phyloP scores from a whole-genome alignment of 2,329 filamentous ascomycete species.

The Penicillium sp. region DNA sequence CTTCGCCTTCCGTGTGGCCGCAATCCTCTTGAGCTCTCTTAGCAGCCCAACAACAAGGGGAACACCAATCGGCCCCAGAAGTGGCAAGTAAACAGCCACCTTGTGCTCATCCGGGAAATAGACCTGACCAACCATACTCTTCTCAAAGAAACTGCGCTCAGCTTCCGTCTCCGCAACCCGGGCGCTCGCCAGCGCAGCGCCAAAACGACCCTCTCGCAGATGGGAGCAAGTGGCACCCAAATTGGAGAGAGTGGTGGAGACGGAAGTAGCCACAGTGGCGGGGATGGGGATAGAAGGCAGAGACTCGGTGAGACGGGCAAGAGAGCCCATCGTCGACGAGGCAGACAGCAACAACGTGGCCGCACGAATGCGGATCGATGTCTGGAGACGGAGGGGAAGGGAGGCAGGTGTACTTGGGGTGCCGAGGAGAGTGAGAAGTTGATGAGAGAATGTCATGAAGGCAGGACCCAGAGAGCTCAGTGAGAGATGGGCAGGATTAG shows the following conservation, averaged over 20 bases:
- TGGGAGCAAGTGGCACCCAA: slow-evolving; percentile 72
- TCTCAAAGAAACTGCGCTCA: slow-evolving; percentile 94
- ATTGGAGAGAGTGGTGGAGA: slow-evolving; percentile 73
- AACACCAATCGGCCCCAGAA: slow-evolving; percentile 86
- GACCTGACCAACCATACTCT: slow-evolving; percentile 97
- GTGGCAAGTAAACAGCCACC: slow-evolving; percentile 87
- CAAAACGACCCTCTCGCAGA: slow-evolving; percentile 59
- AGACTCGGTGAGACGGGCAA: slow-evolving; percentile 78
- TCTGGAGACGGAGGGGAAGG: slow-evolving; percentile 77
- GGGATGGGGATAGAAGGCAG: slow-evolving; percentile 91
- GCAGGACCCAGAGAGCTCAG: slow-evolving; percentile 68
- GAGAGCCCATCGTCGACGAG: slow-evolving; percentile 87
- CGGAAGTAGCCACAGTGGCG: slow-evolving; percentile 76
- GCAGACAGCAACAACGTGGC: slow-evolving; percentile 82
- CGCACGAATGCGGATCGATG: slow-evolving; percentile 77
- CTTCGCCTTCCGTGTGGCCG: slow-evolving; percentile 31
- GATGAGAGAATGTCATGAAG: slow-evolving; percentile 84
- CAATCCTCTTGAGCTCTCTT: slow-evolving; percentile 67
- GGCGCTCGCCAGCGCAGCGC: slow-evolving; percentile 70
- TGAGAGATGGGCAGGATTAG: slow-evolving; percentile 52
- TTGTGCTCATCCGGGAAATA: slow-evolving; percentile 99
- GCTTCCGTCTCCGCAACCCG: slow-evolving; percentile 82
- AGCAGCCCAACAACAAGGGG: slow-evolving; percentile 78
- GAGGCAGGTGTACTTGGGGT: slow-evolving; percentile 74
- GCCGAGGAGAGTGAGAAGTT: slow-evolving; percentile 82